Conservation (phyloP, 768 basidiomycete genomes). For the Russula brevipes region DNA sequence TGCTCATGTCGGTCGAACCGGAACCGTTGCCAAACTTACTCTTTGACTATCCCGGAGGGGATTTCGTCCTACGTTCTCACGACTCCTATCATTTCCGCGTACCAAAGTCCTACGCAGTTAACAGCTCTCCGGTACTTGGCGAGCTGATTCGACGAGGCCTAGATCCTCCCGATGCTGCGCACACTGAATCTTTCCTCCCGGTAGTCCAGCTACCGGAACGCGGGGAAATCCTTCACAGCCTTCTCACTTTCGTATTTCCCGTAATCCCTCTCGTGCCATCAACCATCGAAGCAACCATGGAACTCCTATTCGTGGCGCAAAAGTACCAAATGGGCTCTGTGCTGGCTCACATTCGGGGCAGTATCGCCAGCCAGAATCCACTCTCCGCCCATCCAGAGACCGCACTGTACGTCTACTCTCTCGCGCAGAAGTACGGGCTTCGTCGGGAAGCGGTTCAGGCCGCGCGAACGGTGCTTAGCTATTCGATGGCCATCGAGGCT, state of each 20-base stretch:
- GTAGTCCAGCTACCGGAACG: not conserved
- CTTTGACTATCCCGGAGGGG: slow-evolving; percentile 33
- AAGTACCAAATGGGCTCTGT: not conserved
- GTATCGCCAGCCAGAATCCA: not conserved
- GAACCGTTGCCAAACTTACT: not conserved
- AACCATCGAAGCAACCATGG: not conserved
- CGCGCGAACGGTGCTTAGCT: not conserved
- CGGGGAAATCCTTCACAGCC: not conserved
- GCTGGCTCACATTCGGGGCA: not conserved
- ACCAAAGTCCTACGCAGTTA: slow-evolving; percentile 39
- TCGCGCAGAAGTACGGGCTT: slow-evolving; percentile 2
- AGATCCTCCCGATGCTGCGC: not conserved
- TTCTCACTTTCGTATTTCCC: slow-evolving; percentile 4
- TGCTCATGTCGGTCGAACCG: not conserved
- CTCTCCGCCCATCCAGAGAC: not conserved
- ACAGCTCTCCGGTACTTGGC: slow-evolving; percentile 39
- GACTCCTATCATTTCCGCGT: slow-evolving; percentile 43
- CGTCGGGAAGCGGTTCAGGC: not conserved
- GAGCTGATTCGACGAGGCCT: not conserved
- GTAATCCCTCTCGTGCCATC: not conserved
- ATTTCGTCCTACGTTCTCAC: slow-evolving; percentile 39
- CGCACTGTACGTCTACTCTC: not conserved
- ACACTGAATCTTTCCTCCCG: not conserved
- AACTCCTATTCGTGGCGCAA: slow-evolving; percentile 5
- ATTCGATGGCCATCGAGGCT: not conserved